Evolutionary conservation across 345 rosid genomes (phyloP).

Genomic region (Citrus australasica): DNA sequence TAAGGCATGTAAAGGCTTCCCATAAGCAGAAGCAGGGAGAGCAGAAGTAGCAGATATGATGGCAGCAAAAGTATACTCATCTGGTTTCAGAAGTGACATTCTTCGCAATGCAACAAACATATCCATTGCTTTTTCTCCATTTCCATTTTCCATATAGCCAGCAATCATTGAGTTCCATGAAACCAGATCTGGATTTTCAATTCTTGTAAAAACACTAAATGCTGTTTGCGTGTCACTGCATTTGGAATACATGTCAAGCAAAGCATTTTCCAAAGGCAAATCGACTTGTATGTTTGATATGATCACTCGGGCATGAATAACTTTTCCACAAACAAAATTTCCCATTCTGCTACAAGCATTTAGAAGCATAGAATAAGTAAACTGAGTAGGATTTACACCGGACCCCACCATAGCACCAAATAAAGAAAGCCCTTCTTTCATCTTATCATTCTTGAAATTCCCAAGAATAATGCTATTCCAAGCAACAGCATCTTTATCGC

Average conservation of each 20-base stretch:
- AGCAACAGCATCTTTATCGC: constrained; percentile 54
- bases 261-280: constrained; percentile 67
- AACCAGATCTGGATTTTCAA: constrained; percentile 50
- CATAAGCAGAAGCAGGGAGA: constrained; percentile 34
- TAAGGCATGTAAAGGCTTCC: constrained; percentile 65
- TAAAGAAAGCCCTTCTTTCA: constrained; percentile 39
- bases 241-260: constrained; percentile 80
- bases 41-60: constrained; percentile 48
- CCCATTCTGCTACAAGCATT: constrained; percentile 63
- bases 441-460: constrained; percentile 56
- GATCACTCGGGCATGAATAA: constrained; percentile 52
- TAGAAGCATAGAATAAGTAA: constrained; percentile 66
- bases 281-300: constrained; percentile 38
- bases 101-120: constrained; percentile 42
- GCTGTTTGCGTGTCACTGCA: constrained; percentile 53
- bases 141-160: constrained; percentile 61
- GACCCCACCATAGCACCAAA: constrained; percentile 49
- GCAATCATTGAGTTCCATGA: constrained; percentile 85
- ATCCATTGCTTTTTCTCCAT: constrained; percentile 49
- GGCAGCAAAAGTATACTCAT: constrained; percentile 77
- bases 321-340: constrained; percentile 40
- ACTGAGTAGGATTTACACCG: constrained; percentile 52
- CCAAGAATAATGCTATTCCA: constrained; percentile 83
- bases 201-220: constrained; percentile 38
- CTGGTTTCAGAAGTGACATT: constrained; percentile 48